Conservation (phyloP, 2,329 filamentous ascomycete species). For the Colletotrichum abscissum region DNA sequence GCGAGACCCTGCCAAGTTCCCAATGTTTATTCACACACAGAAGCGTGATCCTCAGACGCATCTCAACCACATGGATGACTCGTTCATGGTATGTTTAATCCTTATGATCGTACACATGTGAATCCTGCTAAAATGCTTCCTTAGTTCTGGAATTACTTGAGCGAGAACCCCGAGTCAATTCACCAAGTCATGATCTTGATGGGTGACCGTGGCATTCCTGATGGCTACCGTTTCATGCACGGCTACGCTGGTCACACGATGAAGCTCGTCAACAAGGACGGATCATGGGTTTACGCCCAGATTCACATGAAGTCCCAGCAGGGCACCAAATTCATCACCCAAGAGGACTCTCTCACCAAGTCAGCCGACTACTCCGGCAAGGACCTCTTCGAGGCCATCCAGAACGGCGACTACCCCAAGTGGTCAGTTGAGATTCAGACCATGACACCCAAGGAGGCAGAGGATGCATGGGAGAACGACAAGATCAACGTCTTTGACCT, state of each 20-base stretch:
- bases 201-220: slow-evolving; percentile 59
- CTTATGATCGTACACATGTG: background rate
- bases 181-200: slow-evolving; percentile 66
- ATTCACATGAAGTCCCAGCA: slow-evolving; percentile 60
- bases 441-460: slow-evolving; percentile 63
- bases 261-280: slow-evolving; percentile 56
- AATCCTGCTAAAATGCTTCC: slow-evolving; percentile 44
- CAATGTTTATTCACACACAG: slow-evolving; percentile 56
- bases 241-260: slow-evolving; percentile 61
- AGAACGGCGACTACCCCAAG: slow-evolving; percentile 54
- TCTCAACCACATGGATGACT: slow-evolving; percentile 48
- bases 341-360: slow-evolving; percentile 52
- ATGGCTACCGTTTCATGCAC: slow-evolving; percentile 57
- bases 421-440: slow-evolving; percentile 67
- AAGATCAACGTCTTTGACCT: slow-evolving; percentile 65
- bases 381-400: slow-evolving; percentile 52
- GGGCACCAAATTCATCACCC: slow-evolving; percentile 56
- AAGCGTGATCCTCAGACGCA: slow-evolving; percentile 53
- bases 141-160: slow-evolving; percentile 45
- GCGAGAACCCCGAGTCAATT: slow-evolving; percentile 57
- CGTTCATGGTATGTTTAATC: background rate
- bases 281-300: slow-evolving; percentile 61
- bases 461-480: slow-evolving; percentile 45
- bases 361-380: slow-evolving; percentile 63
- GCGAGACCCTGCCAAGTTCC: slow-evolving; percentile 60